A percentile compares a stretch with the other conserved stretches of the same genome.
Conservation (phyloP, 1,284 basidiomycete species). For the Leccinum fuscescens region DNA sequence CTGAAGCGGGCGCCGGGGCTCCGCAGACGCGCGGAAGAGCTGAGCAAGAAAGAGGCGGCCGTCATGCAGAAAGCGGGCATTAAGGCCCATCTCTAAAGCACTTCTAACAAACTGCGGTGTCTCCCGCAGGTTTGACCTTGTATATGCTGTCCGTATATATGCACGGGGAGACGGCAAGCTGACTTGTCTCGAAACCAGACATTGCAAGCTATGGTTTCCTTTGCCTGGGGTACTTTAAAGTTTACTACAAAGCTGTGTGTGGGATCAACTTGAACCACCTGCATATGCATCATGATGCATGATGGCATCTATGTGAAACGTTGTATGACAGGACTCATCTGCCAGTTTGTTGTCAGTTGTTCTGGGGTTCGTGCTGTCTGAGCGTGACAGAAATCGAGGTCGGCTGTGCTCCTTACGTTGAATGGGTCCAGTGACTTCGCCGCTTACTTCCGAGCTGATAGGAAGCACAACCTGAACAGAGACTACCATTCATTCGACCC, state of each 20-base stretch:
- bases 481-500: background rate
- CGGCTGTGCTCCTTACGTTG: background rate
- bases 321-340: no score
- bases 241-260: background rate
- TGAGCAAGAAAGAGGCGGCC: slow-evolving; percentile 57
- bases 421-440: background rate
- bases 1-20: slow-evolving; percentile 67
- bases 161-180: background rate
- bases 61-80: slow-evolving; percentile 58
- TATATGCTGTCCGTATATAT: background rate
- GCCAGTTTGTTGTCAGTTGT: background rate
- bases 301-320: no score
- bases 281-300: no score
- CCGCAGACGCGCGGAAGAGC: slow-evolving; percentile 49
- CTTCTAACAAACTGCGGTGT: no score
- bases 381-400: background rate
- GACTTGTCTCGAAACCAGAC: background rate
- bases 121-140: background rate
- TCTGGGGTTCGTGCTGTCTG: background rate
- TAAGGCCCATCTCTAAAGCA: slow-evolving; percentile 50
- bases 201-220: background rate
- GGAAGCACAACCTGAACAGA: background rate
- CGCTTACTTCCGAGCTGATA: background rate
- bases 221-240: background rate
- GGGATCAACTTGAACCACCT: background rate